Evolutionary conservation across 768 basidiomycete genomes (phyloP), one percentile per base, ranked within the genome.

Genomic region (Russula olivacea): DNA sequence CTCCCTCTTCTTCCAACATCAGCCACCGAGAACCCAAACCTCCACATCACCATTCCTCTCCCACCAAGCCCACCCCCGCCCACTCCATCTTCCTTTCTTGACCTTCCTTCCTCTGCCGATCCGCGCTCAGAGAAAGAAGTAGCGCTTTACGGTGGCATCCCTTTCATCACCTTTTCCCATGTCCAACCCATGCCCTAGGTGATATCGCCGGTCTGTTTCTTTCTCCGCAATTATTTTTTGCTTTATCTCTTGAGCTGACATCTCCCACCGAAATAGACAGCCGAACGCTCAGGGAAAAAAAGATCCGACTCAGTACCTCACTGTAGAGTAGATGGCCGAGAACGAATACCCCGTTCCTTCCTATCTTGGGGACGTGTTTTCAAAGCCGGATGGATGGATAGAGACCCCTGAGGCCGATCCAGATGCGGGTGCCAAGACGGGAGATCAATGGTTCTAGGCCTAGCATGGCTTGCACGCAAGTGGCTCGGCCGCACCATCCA

Each of bases 311-410:
- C 79, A 84, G 59, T 96, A 92, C 74, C 70, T 98, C 40, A 83
- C 86, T 0, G 74, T 86, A 25, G 86, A 91, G 64, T 88, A 95
- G 71, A 95, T 98, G 93, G 79, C 91, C 57, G 92, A 98, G 70
- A 93, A 98, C 69, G 92, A 94, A 57, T 98, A 98, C 69, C 91
- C 89, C 0, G 77, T 93, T 56, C 92, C 94, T 8, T 87, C 87
- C 0, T 96, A 95, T 69, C 80, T 93, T 76, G 83, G 87, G 6
- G 86, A 89, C 65, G 76, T 84, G 2, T 86, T 85, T 65, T 74
- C 86, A 67, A 83, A 83, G 70, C 77, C 83, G 6, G 72, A 69
- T 1, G 93, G 86, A 2, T 97, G 93, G 93, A 74, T 90, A 7
- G 91, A 98, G 75, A 93, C 89, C 0, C 88, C 92, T 2, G 74